A percentile compares a stretch with the other conserved stretches of the same genome.
phyloP scores from a whole-genome alignment of 106 monocot species.

The Platanthera zijinensis region DNA sequence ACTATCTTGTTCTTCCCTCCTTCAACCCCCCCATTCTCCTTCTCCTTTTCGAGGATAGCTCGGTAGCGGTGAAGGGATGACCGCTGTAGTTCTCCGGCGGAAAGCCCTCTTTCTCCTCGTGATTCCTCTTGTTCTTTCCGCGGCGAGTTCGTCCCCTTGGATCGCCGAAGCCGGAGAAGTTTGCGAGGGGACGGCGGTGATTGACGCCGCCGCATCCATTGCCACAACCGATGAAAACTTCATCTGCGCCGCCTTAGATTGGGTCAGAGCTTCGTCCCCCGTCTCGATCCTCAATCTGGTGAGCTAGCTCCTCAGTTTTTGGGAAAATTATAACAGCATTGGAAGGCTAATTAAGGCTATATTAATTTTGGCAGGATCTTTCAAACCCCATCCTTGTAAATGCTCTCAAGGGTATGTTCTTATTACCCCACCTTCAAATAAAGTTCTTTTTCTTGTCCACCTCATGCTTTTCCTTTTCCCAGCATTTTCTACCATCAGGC shows the following conservation, averaged over 20 bases:
- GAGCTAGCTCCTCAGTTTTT: background rate
- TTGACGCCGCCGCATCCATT: constrained; percentile 9
- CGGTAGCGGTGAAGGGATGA: no score
- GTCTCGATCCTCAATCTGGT: constrained; percentile 55
- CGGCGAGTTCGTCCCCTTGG: no score
- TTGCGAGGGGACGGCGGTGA: background rate
- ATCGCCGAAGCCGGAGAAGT: background rate
- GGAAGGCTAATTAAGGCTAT: no score
- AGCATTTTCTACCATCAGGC: constrained; percentile 6
- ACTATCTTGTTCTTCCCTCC: no score
- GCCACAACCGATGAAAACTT: constrained; percentile 22
- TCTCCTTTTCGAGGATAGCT: no score
- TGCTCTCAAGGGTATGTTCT: constrained; percentile 73
- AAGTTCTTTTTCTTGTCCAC: background rate
- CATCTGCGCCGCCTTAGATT: constrained; percentile 21
- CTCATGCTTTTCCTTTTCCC: constrained; percentile 19
- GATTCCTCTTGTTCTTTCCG: no score
- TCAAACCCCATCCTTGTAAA: constrained; percentile 63
- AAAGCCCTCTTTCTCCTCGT: no score
- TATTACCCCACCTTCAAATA: no score
- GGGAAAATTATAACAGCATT: background rate
- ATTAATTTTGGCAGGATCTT: constrained; percentile 77
- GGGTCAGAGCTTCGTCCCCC: constrained; percentile 41
- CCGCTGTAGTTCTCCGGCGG: no score
- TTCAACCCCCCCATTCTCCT: no score